These are phyloP conservation scores for Torulaspora globosa DNA, from an alignment of 1,139 yeast species.

Conservation along the genomic window DNA sequence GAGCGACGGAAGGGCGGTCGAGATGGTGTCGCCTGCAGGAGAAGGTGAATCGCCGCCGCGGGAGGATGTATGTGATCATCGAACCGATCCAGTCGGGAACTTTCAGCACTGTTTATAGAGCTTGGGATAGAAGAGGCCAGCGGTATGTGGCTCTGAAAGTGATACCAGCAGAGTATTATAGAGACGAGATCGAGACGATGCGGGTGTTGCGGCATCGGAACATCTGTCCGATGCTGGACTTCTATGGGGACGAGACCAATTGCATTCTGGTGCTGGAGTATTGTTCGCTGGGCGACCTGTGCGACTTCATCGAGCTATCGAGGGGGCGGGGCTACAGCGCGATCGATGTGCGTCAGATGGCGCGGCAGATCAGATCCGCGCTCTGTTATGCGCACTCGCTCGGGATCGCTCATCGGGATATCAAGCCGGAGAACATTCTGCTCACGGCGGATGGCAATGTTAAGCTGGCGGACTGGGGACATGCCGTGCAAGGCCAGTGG, in stretches of 20 bases:
- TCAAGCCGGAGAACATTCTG: conserved; percentile 81
- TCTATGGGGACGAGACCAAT: conserved; percentile 52
- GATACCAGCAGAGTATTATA: conserved; percentile 24
- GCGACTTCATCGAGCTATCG: conserved; percentile 53
- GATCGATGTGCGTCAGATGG: conserved; percentile 44
- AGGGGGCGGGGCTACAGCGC: conserved; percentile 21
- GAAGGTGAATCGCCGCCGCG: no score
- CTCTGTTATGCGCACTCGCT: conserved; percentile 65
- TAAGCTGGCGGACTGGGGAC: conserved; percentile 85
- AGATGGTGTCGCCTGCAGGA: no score
- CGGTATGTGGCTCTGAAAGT: conserved; percentile 33
- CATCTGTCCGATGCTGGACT: conserved; percentile 64
- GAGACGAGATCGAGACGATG: conserved; percentile 29
- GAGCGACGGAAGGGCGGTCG: not conserved
- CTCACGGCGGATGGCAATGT: conserved; percentile 63
- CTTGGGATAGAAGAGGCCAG: conserved; percentile 17
- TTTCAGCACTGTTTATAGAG: conserved; percentile 29
- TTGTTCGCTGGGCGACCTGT: conserved; percentile 82
- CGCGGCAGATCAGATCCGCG: conserved; percentile 68
- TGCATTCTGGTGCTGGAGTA: conserved; percentile 71
- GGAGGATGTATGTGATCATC: conserved; percentile 21
- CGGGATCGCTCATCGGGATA: conserved; percentile 78
- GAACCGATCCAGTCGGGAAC: conserved; percentile 26
- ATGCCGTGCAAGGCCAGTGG: conserved; percentile 58
- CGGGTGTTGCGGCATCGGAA: conserved; percentile 29